Base-by-base conservation (phyloP, 805 yeast genomes). In the Lachancea nothofagi region DNA sequence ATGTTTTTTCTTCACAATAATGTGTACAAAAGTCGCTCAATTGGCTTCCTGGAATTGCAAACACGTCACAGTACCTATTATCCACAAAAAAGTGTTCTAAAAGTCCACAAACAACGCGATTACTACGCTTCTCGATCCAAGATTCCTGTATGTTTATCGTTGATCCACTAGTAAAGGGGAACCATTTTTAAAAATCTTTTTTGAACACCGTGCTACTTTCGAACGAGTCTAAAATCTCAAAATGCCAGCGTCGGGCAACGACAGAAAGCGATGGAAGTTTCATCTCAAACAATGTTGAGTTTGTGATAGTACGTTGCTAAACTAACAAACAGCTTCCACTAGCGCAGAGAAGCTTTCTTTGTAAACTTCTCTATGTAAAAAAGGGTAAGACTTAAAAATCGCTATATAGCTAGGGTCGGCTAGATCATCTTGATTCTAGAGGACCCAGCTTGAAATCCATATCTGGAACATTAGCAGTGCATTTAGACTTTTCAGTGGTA, bases 161-260 rank as follows among this genome's bases (percentile, higher is more conserved):
- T 31, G 34, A 31, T 31, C 34, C 13, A 20, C 13, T 20, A 26
- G 34, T 31, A 31, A 31, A 31, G 34, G 34, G 34, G 34, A 31
- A 21, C 21, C 22, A 18, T 17, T 12, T 18, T 9, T 9, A 29
- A 31, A 31, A 31, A 31, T 21, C 34, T 31, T 31, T 31, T 30
- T 13, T 31, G 8, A 20, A 30, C 29, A 27, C 29, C 13, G 7
- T 23, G n/a, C 29, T 27, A 27, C 12, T 13, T 27, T 30, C 10
- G 33, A 8, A 30, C 33, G 33, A 20, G 8, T 4, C 25, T 8
- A 7, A 23, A 8, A 23, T n/a, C n/a, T n/a, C 25, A 23, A 23
- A 23, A 23, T 23, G 25, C 7, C 25, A 23, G 25, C 25, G 25
- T 8, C 25, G 10, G n/a, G n/a, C n/a, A n/a, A n/a, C n/a, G n/a